Evolutionary conservation across 306 rosid genomes (phyloP), one percentile per base, ranked within the genome.

Genomic region (Trifolium dubium): DNA sequence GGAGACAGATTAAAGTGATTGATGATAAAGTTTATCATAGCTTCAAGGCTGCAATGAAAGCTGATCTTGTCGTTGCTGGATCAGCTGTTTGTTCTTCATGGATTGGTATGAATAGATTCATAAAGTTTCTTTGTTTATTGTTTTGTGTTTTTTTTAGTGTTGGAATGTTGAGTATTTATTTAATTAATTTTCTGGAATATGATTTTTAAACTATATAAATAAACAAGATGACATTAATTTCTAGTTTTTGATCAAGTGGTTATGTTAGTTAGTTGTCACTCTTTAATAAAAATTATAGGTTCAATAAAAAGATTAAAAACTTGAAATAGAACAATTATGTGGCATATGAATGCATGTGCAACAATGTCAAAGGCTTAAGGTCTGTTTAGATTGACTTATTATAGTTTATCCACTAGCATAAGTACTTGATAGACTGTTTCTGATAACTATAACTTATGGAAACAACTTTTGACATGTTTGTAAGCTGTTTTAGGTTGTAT

Each of bases 31-130:
- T 73, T 29, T 83, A 81, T 67, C 80, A 71, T 71, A 93, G 97
- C 87, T 93, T 89, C 74, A 89, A 80, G 81, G 78, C 82, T 69
- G 89, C 96, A 13, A 79, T 83, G 89, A 91, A 84, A 78, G 83
- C 92, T 35, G 97, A 93, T 79, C 84, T 93, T 34, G 87, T 93
- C 70, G 83, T 93, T 72, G 98, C 98, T 29, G 96, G 98, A 62
- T 93, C 97, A 54, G 98, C 96, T 41, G 93, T 85, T 53, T 93
- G 96, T 88, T 92, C 96, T 64, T 89, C 93, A 44, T 93, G 97
- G 98, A 89, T 93, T 31, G 98, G 98, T 93, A 84, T 78, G 96
- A 82, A 59, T 28, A 40, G 4, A 59, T 12, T 73, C 23, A 2
- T 40, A 31, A 8, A 35, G 50, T 77, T 69, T 35, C 3, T 28